Conservation (phyloP, 2,329 filamentous ascomycete genomes). For the Setomelanomma holmii region DNA sequence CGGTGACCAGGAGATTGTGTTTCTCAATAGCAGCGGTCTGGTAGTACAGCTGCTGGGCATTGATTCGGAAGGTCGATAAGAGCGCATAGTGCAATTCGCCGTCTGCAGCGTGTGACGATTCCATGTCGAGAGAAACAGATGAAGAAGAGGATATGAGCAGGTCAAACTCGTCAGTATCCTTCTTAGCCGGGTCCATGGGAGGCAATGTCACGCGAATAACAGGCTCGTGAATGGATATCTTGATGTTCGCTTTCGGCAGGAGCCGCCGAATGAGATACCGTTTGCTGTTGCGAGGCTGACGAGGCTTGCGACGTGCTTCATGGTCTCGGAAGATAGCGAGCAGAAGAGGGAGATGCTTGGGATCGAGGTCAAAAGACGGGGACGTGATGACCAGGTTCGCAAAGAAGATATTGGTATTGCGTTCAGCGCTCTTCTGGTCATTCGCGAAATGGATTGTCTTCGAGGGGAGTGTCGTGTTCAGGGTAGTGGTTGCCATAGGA, state of each 20-base stretch:
- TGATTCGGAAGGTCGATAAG: slow-evolving; percentile 79
- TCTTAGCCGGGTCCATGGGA: slow-evolving; percentile 66
- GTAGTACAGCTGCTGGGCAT: slow-evolving; percentile 91
- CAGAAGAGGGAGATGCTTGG: slow-evolving; percentile 86
- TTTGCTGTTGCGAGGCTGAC: slow-evolving; percentile 49
- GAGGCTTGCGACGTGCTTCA: slow-evolving; percentile 33
- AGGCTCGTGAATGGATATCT: slow-evolving; percentile 95
- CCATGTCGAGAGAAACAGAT: slow-evolving; percentile 88
- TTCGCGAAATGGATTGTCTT: slow-evolving; percentile 86
- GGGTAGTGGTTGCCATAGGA: slow-evolving; percentile 94
- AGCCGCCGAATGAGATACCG: slow-evolving; percentile 81
- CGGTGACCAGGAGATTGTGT: slow-evolving; percentile 86
- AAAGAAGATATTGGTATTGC: slow-evolving; percentile 95
- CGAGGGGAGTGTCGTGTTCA: slow-evolving; percentile 91
- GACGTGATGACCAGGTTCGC: slow-evolving; percentile 97
- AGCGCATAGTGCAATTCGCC: slow-evolving; percentile 88
- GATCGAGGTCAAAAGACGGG: slow-evolving; percentile 90
- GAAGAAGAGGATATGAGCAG: slow-evolving; percentile 95
- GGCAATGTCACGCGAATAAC: slow-evolving; percentile 89
- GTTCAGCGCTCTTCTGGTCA: slow-evolving; percentile 75
- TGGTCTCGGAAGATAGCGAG: slow-evolving; percentile 73
- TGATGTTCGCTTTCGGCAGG: slow-evolving; percentile 91
- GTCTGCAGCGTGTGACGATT: slow-evolving; percentile 90
- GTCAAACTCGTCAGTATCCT: slow-evolving; percentile 82
- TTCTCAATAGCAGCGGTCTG: slow-evolving; percentile 83